Evolutionary conservation across 306 rosid species (phyloP).

Genomic region (Arachis stenosperma): DNA sequence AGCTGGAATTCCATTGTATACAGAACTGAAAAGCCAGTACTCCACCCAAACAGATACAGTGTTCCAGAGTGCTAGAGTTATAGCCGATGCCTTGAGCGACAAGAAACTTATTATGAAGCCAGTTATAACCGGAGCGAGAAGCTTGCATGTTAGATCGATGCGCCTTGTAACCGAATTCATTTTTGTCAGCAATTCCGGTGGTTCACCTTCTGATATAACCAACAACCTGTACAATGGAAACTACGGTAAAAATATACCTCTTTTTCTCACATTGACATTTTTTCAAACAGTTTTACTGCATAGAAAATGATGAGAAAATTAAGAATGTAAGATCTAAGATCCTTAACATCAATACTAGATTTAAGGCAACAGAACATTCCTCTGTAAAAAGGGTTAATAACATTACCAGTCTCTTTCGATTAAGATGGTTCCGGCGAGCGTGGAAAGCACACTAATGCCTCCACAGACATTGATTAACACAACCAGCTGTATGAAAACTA

Average conservation of each 20-base stretch:
- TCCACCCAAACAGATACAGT: slow-evolving; percentile 70
- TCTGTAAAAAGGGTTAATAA: slow-evolving; percentile 1
- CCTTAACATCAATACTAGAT: slow-evolving; percentile 6
- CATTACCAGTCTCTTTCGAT: slow-evolving; percentile 95
- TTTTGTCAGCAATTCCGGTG: slow-evolving; percentile 66
- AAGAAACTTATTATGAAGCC: slow-evolving; percentile 86
- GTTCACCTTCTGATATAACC: slow-evolving; percentile 76
- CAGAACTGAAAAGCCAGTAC: slow-evolving; percentile 85
- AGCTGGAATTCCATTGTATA: slow-evolving; percentile 75
- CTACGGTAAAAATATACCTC: background rate
- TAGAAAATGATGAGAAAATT: too few species aligned
- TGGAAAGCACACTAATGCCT: slow-evolving; percentile 79
- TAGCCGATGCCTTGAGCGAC: slow-evolving; percentile 81
- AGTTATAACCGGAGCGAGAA: slow-evolving; percentile 81
- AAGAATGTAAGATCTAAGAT: slow-evolving; percentile 12
- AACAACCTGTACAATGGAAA: slow-evolving; percentile 65
- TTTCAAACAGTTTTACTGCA: background rate
- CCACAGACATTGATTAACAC: slow-evolving; percentile 70
- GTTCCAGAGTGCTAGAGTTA: slow-evolving; percentile 79
- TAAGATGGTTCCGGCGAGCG: slow-evolving; percentile 87
- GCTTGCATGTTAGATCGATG: slow-evolving; percentile 83
- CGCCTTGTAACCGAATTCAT: slow-evolving; percentile 75
- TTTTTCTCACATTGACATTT: background rate
- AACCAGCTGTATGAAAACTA: slow-evolving; percentile 57
- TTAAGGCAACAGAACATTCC: slow-evolving; percentile 12